Evolutionary conservation across 2,329 filamentous ascomycete species (phyloP).

Genomic region (Rugonectria rugulosa): DNA sequence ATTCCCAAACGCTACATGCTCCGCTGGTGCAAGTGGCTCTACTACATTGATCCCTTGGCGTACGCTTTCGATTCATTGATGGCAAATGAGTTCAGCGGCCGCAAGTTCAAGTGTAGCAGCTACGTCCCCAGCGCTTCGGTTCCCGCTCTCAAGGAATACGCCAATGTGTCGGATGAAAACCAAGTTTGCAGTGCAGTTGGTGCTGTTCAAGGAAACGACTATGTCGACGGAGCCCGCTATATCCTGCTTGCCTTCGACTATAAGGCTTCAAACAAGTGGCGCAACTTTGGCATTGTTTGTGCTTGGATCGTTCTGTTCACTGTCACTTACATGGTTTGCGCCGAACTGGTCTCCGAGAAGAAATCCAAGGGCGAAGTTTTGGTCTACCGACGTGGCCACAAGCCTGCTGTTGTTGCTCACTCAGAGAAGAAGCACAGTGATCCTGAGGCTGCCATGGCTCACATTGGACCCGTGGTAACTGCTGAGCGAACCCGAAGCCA

Average conservation of each 20-base stretch:
- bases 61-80: conserved; percentile 84
- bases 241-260: conserved; percentile 59
- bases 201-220: conserved; percentile 50
- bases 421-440: conserved; percentile 71
- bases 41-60: conserved; percentile 79
- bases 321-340: conserved; percentile 66
- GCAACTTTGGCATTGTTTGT: conserved; percentile 74
- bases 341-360: conserved; percentile 70
- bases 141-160: conserved; percentile 39
- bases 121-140: conserved; percentile 55
- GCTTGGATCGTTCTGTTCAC: conserved; percentile 71
- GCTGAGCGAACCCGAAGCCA: conserved; percentile 48
- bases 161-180: conserved; percentile 32
- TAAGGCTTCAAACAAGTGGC: conserved; percentile 67
- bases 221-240: conserved; percentile 57
- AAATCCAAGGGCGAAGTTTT: conserved; percentile 81
- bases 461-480: conserved; percentile 58
- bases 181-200: conserved; percentile 58
- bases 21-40: conserved; percentile 83
- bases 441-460: conserved; percentile 58
- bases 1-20: conserved; percentile 74
- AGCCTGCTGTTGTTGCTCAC: conserved; percentile 63
- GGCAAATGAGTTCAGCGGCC: conserved; percentile 80
- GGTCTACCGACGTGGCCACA: conserved; percentile 75
- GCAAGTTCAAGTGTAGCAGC: conserved; percentile 62